Percentiles rank a stretch among this genome's conserved stretches.
Conservation (phyloP, 306 rosid species). For the Canavalia ensiformis region DNA sequence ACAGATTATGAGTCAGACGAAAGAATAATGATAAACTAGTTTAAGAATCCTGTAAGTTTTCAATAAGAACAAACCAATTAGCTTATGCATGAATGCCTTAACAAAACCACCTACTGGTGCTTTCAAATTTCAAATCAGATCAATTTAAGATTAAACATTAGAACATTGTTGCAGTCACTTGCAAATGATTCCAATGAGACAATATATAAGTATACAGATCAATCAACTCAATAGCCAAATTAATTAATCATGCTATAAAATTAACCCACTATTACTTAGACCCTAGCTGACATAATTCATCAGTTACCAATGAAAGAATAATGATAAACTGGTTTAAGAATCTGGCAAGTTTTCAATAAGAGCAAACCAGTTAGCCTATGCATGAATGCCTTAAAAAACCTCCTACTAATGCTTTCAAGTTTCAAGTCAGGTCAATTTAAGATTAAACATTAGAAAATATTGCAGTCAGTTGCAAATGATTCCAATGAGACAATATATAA, state of each 20-base stretch:
- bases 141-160: constrained; percentile 21
- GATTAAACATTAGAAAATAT: constrained; percentile 9
- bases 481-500: constrained; percentile 18
- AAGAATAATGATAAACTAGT: constrained; percentile 24
- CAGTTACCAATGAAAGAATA: constrained; percentile 28
- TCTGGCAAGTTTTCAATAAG: constrained; percentile 35
- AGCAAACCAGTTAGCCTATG: constrained; percentile 5
- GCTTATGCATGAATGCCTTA: constrained; percentile 24
- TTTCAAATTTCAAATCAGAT: constrained; percentile 7
- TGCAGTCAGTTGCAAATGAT: constrained; percentile 1
- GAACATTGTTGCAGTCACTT: neutral
- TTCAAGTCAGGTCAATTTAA: constrained; percentile 6
- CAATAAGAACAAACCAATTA: constrained; percentile 16
- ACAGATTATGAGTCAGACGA: constrained; percentile 27
- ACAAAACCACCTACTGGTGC: constrained; percentile 11
- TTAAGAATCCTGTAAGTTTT: constrained; percentile 31
- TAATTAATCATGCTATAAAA: constrained; percentile 5
- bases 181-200: constrained; percentile 25
- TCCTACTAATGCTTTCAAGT: constrained; percentile 7
- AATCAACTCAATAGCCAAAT: constrained; percentile 34
- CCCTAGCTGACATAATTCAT: neutral
- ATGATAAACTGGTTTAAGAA: constrained; percentile 14
- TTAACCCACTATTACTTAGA: constrained; percentile 1
- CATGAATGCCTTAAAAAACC: constrained; percentile 28
- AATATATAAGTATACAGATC: neutral